Base-by-base conservation (phyloP, 2,329 filamentous ascomycete species). In the Phoma sp. region DNA sequence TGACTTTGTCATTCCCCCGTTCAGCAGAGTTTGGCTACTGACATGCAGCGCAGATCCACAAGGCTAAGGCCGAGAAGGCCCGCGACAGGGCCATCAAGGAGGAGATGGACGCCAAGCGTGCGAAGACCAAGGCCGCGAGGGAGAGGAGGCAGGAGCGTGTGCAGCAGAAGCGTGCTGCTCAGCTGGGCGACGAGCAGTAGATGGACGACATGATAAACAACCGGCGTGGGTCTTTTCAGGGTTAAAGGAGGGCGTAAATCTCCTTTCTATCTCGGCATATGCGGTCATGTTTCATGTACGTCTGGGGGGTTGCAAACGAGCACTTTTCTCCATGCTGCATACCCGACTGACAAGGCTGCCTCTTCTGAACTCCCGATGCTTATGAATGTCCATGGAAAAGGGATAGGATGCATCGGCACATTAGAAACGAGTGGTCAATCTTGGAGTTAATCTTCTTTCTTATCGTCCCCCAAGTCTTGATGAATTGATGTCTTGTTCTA, bases 41-140 rank as follows among this genome's bases (percentile, higher is more conserved):
- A 74, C 67, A 71, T 63, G 40, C 50, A 39, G 47, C 58, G 73
- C 75, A 99, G 95, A 98, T 99, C 80, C 95, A 99, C 90, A 96
- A 93, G 83, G 95, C 95, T 84, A 99, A 99, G 91, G 95, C 95
- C 75, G 95, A 99, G 91, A 96, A 96, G 86, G 86, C 87, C 68
- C 95, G 95, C 82, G 95, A 98, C 89, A 88, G 88, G 83, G 82
- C 88, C 77, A 87, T 99, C 82, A 93, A 96, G 89, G 93, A 98
- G 80, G 93, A 98, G 86, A 99, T 99, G 95, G 95, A 98, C 80
- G 91, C 90, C 86, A 98, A 96, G 89, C 92, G 95, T 84, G 91
- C 92, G 80, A 97, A 96, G 92, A 98, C 92, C 88, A 98, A 97
- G 93, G 95, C 95, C 78, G 95, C 95, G 75, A 92, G 95, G 83